Conservation (phyloP, 768 basidiomycete species). For the Asterophora lycoperdoides region DNA sequence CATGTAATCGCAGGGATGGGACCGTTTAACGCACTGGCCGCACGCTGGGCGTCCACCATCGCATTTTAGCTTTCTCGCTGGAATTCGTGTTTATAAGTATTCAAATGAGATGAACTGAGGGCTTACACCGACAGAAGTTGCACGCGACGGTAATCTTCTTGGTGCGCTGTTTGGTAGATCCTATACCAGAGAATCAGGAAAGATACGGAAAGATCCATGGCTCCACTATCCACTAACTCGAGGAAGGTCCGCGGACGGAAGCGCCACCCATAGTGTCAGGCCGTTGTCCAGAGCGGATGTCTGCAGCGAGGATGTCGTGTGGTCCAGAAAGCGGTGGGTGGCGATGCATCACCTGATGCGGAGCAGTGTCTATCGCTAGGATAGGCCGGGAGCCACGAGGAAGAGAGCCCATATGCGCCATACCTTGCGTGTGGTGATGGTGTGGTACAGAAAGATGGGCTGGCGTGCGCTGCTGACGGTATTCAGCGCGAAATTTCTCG, state of each 20-base stretch:
- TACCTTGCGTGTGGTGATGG: constrained; percentile 25
- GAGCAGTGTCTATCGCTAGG: constrained; percentile 59
- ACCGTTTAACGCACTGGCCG: constrained; percentile 75
- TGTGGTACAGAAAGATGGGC: constrained; percentile 45
- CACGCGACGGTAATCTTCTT: constrained; percentile 90
- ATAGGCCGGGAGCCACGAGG: constrained; percentile 50
- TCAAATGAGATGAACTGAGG: constrained; percentile 10
- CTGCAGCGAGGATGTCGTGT: constrained; percentile 44
- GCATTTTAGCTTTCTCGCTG: constrained; percentile 86
- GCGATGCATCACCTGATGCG: constrained; percentile 40
- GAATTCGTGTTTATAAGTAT: constrained; percentile 14
- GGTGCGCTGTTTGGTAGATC: constrained; percentile 60
- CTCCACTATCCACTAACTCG: constrained; percentile 28
- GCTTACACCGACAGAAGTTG: constrained; percentile 87
- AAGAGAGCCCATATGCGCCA: constrained; percentile 42
- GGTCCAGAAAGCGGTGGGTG: constrained; percentile 42
- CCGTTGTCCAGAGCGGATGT: constrained; percentile 42
- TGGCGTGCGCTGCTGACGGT: constrained; percentile 44
- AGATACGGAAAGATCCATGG: constrained; percentile 27
- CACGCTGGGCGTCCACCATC: constrained; percentile 84
- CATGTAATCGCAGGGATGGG: constrained; percentile 77
- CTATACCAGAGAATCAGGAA: constrained; percentile 26
- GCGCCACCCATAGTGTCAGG: constrained; percentile 36
- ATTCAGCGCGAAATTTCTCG: constrained; percentile 68
- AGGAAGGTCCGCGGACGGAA: constrained; percentile 29